phyloP scores from a whole-genome alignment of 306 rosid genomes.

The Medicago lupulina region DNA sequence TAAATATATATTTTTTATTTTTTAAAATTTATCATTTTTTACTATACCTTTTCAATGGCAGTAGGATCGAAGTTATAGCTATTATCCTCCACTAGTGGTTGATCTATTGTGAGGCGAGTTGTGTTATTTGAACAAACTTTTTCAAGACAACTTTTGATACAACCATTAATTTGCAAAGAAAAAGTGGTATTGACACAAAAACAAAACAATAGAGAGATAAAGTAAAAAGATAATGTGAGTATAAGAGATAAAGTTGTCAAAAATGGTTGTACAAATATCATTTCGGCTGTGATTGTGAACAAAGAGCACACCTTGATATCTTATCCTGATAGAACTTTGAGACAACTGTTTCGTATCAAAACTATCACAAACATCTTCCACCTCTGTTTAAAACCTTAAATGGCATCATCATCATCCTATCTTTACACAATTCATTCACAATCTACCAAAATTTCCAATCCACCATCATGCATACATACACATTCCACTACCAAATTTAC shows the following conservation, averaged over 20 bases:
- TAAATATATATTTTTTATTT: no score
- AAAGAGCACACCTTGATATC: constrained; percentile 26
- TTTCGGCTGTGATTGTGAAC: no score
- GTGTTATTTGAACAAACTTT: no score
- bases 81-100: background rate
- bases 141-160: no score
- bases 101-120: constrained; percentile 37
- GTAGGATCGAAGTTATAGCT: background rate
- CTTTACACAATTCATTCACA: constrained; percentile 48
- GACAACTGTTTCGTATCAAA: constrained; percentile 33
- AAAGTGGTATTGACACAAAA: no score
- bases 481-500: constrained; percentile 40
- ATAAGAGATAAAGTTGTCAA: no score
- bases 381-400: constrained; percentile 39
- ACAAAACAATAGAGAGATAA: no score
- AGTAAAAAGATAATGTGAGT: no score
- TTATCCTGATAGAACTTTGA: constrained; percentile 44
- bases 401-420: constrained; percentile 65
- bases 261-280: no score
- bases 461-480: constrained; percentile 39
- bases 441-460: constrained; percentile 44
- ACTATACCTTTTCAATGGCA: background rate
- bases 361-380: background rate
- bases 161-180: no score
- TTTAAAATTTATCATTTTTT: background rate